Evolutionary conservation across 768 basidiomycete species (phyloP).

Genomic region (Rhizopogon vulgaris): DNA sequence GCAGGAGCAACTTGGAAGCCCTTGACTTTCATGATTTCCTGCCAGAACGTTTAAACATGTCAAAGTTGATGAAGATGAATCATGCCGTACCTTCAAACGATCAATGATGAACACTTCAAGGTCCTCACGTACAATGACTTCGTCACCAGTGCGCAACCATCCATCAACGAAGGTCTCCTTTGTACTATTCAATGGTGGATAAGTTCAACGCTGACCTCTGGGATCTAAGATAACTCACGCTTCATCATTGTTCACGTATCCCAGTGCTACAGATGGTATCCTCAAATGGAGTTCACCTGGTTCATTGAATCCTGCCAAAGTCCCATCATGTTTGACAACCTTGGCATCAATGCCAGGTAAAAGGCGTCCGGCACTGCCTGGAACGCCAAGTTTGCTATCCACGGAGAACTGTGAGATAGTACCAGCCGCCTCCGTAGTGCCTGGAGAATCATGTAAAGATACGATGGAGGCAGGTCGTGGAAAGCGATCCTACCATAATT

Average conservation of each 20-base stretch:
- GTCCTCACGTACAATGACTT: constrained; percentile 48
- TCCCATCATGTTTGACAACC: constrained; percentile 53
- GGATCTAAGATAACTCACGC: constrained; percentile 39
- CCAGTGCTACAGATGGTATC: constrained; percentile 32
- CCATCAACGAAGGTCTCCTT: constrained; percentile 65
- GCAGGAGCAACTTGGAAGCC: constrained; percentile 23
- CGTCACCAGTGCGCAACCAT: constrained; percentile 70
- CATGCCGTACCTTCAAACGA: constrained; percentile 47
- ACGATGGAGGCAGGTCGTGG: neutral
- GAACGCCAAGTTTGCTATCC: constrained; percentile 40
- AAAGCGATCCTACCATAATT: constrained; percentile 44
- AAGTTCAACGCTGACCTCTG: neutral
- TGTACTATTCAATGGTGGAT: constrained; percentile 35
- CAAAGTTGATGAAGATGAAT: neutral
- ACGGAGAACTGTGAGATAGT: constrained; percentile 45
- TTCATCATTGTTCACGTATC: constrained; percentile 49
- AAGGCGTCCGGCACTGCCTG: constrained; percentile 43
- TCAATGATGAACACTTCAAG: constrained; percentile 57
- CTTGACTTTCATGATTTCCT: constrained; percentile 65
- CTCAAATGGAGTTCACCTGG: constrained; percentile 53
- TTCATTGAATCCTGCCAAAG: constrained; percentile 48
- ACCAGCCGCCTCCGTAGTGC: constrained; percentile 63
- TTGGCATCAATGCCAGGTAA: constrained; percentile 51
- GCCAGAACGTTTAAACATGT: constrained; percentile 5
- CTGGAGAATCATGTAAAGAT: constrained; percentile 23